These are phyloP conservation scores for Camelina laxa DNA, from an alignment of 345 rosid species.

Conservation along the genomic window DNA sequence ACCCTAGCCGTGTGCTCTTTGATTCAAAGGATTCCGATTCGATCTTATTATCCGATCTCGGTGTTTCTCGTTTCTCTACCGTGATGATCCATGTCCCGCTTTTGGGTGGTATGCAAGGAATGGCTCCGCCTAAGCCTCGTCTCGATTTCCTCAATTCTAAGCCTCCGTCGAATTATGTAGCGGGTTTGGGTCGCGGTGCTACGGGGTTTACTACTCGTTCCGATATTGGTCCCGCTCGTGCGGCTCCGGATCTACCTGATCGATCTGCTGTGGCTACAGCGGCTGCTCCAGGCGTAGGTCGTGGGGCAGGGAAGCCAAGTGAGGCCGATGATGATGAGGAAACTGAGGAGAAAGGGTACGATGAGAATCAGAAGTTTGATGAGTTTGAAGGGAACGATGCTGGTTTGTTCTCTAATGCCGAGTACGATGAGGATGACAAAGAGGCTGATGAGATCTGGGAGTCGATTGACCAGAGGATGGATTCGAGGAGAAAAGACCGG, in stretches of 20 bases:
- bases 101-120: conserved; percentile 44
- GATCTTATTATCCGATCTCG: conserved; percentile 54
- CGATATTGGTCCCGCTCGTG: conserved; percentile 94
- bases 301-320: conserved; percentile 70
- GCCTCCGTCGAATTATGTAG: conserved; percentile 87
- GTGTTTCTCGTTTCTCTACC: conserved; percentile 39
- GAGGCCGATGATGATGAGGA: conserved; percentile 89
- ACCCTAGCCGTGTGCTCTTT: conserved; percentile 24
- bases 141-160: conserved; percentile 83
- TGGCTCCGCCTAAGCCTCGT: conserved; percentile 70
- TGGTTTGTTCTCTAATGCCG: conserved; percentile 88
- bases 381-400: conserved; percentile 97
- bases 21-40: conserved; percentile 37
- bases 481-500: conserved; percentile 84
- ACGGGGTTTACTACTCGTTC: conserved; percentile 97
- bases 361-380: conserved; percentile 95
- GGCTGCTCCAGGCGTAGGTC: conserved; percentile 54
- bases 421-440: conserved; percentile 92
- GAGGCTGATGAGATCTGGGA: conserved; percentile 99
- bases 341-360: conserved; percentile 84
- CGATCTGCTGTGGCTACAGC: conserved; percentile 59
- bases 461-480: conserved; percentile 85
- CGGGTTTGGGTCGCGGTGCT: conserved; percentile 97
- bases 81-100: neutral
- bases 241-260: conserved; percentile 91